Evolutionary conservation across 306 rosid species (phyloP).

Genomic region (Quercus aquifolioides): DNA sequence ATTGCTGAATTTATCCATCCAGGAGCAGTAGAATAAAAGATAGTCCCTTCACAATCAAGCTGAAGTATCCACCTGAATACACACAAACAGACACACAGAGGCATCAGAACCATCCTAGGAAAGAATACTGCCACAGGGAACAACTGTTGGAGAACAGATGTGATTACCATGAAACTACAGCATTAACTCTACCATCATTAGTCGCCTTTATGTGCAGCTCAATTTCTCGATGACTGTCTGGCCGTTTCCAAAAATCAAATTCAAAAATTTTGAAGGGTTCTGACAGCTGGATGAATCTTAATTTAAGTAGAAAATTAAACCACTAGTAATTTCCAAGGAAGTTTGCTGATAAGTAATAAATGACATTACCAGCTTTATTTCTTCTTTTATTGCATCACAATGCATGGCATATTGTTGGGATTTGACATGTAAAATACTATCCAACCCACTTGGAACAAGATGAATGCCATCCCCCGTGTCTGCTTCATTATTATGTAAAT

Average conservation of each 20-base stretch:
- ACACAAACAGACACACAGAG: background rate
- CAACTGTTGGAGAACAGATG: conserved; percentile 9
- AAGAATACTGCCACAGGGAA: background rate
- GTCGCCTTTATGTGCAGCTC: conserved; percentile 60
- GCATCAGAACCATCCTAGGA: background rate
- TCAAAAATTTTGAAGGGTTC: conserved; percentile 97
- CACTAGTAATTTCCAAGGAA: conserved; percentile 14
- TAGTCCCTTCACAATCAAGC: conserved; percentile 79
- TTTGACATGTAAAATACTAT: conserved; percentile 44
- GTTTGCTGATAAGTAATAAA: conserved; percentile 11
- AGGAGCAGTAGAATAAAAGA: conserved; percentile 89
- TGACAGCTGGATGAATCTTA: conserved; percentile 79
- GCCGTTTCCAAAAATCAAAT: conserved; percentile 98
- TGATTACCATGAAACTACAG: conserved; percentile 80
- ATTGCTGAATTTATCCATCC: conserved; percentile 58
- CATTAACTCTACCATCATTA: conserved; percentile 68
- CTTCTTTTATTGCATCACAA: conserved; percentile 52
- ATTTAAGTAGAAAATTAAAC: conserved; percentile 44
- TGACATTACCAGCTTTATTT: conserved; percentile 64
- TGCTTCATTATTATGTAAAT: conserved; percentile 59
- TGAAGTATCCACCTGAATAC: conserved; percentile 86
- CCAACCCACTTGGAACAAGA: conserved; percentile 57
- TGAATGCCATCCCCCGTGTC: conserved; percentile 56
- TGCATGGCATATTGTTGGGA: conserved; percentile 77
- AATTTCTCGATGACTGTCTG: conserved; percentile 71